phyloP scores from a whole-genome alignment of 2,329 filamentous ascomycete species.

The Seiridium cupressi region DNA sequence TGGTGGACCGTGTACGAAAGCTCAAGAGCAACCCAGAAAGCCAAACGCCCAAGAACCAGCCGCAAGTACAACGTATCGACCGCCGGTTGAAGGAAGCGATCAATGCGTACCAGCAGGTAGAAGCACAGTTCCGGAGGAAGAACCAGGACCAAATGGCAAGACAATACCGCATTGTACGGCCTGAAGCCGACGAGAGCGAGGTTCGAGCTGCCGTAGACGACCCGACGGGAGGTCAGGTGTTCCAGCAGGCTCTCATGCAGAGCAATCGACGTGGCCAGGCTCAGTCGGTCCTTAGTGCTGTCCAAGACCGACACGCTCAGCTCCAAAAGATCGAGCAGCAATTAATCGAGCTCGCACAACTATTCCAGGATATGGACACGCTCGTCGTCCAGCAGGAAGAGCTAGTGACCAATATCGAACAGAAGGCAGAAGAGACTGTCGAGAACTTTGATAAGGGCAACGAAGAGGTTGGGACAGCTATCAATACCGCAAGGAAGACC shows the following conservation, averaged over 20 bases:
- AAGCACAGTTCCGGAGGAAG: constrained; percentile 76
- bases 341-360: constrained; percentile 80
- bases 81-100: constrained; percentile 78
- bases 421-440: constrained; percentile 81
- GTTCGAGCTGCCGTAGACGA: constrained; percentile 76
- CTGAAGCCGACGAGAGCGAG: constrained; percentile 76
- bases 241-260: constrained; percentile 82
- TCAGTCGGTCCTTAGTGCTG: constrained; percentile 73
- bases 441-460: constrained; percentile 85
- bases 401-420: constrained; percentile 76
- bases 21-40: constrained; percentile 82
- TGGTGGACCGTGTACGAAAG: constrained; percentile 75
- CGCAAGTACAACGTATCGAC: constrained; percentile 80
- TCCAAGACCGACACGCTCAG: constrained; percentile 78
- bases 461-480: constrained; percentile 76
- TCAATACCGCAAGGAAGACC: constrained; percentile 75
- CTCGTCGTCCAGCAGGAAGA: constrained; percentile 85
- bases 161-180: constrained; percentile 86
- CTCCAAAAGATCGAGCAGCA: constrained; percentile 91
- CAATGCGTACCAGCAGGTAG: constrained; percentile 75
- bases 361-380: constrained; percentile 88
- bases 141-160: constrained; percentile 81
- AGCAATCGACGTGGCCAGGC: constrained; percentile 80
- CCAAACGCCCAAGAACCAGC: constrained; percentile 67
- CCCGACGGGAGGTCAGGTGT: constrained; percentile 72